Percentiles rank a stretch among this genome's conserved stretches.
Evolutionary conservation across 305 asterid genomes (phyloP).

Genomic region (Fraxinus dipetala): DNA sequence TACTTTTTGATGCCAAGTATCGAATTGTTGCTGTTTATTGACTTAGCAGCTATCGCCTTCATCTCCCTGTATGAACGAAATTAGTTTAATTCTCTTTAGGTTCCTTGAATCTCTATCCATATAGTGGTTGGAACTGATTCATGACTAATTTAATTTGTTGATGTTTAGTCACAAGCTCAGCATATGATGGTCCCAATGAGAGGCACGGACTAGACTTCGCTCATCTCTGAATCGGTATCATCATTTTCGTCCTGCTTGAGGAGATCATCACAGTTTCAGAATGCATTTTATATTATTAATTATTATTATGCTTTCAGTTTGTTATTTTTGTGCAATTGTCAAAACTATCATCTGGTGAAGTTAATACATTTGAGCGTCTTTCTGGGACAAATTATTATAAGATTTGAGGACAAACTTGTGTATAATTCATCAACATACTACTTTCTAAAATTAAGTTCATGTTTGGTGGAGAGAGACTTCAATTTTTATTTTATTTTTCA

Average conservation of each 20-base stretch:
- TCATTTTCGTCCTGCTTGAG: slow-evolving; percentile 24
- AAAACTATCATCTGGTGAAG: slow-evolving; percentile 25
- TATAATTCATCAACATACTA: neutral
- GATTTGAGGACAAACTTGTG: neutral
- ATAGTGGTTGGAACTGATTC: neutral
- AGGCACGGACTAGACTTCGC: slow-evolving; percentile 46
- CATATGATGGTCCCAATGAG: slow-evolving; percentile 62
- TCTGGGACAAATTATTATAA: neutral
- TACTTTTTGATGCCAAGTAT: neutral
- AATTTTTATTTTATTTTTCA: no score
- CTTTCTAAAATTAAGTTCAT: neutral
- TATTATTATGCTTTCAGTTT: slow-evolving; percentile 25
- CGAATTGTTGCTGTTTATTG: neutral
- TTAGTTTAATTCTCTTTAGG: neutral
- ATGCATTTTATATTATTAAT: slow-evolving; percentile 22
- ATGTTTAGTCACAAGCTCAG: slow-evolving; percentile 43
- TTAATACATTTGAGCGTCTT: slow-evolving; percentile 33
- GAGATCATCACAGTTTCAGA: slow-evolving; percentile 23
- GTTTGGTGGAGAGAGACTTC: neutral
- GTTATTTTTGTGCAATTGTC: slow-evolving; percentile 15
- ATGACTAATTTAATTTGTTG: slow-evolving; percentile 8
- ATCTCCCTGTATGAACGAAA: neutral
- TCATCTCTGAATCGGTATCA: slow-evolving; percentile 9
- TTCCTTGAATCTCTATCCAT: neutral
- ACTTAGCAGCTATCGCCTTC: neutral